Conservation (phyloP, 257 asterid genomes). For the Jasminum sambac region DNA sequence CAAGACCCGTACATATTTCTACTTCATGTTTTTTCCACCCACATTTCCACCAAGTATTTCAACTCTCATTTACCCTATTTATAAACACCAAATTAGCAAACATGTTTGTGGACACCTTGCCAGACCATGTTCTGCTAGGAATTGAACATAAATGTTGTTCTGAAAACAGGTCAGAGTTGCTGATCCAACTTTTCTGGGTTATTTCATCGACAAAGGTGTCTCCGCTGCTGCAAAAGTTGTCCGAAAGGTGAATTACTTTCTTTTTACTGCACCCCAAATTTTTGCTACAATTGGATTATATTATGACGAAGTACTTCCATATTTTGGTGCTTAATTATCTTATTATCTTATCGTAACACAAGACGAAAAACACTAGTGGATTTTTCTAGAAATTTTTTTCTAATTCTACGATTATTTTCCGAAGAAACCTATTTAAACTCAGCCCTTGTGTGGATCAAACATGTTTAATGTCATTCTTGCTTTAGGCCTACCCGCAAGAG, state of each 20-base stretch:
- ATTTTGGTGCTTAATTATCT: background rate
- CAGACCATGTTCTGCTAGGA: slow-evolving; percentile 19
- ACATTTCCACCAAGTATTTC: no score
- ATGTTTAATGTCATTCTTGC: background rate
- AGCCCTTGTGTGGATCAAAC: background rate
- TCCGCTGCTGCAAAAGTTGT: slow-evolving; percentile 97
- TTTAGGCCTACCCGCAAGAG: slow-evolving; percentile 58
- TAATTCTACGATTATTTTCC: background rate
- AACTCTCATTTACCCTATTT: no score
- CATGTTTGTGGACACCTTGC: slow-evolving; percentile 13
- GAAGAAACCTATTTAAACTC: background rate
- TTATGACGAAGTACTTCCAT: background rate
- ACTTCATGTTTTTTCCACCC: no score
- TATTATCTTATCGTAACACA: background rate
- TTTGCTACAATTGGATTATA: background rate
- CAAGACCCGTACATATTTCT: no score
- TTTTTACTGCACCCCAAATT: background rate
- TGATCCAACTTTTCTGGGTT: slow-evolving; percentile 96
- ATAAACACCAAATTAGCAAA: background rate
- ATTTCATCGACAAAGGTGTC: slow-evolving; percentile 83
- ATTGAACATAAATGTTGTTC: slow-evolving; percentile 19
- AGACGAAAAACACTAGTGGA: background rate
- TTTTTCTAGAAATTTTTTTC: background rate
- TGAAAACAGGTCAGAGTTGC: slow-evolving; percentile 85
- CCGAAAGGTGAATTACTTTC: slow-evolving; percentile 38